These are phyloP conservation scores for Chytriomyces sp. DNA, from an alignment of 192 early-diverging fungal species.

Conservation along the genomic window DNA sequence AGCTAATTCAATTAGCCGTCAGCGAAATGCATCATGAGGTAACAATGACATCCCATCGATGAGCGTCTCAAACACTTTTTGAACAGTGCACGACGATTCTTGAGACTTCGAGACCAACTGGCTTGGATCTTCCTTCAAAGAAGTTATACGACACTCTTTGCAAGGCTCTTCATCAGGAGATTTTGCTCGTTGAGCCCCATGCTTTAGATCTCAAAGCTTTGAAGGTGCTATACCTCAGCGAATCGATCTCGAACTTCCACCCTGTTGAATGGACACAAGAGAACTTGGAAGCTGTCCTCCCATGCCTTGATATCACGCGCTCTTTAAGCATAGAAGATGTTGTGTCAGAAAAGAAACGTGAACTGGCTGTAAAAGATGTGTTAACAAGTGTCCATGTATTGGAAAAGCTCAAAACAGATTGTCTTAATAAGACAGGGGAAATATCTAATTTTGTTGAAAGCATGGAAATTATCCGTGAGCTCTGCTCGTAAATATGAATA, in stretches of 20 bases:
- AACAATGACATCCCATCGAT: background rate
- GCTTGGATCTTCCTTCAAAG: background rate
- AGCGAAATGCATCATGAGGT: background rate
- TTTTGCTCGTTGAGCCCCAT: background rate
- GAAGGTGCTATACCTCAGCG: background rate
- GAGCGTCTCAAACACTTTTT: background rate
- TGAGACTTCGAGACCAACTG: background rate
- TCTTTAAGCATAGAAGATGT: background rate
- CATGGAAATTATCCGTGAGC: slow-evolving; percentile 7
- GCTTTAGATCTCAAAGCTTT: background rate
- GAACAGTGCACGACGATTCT: background rate
- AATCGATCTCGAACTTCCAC: background rate
- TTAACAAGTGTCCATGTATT: background rate
- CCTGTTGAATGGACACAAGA: slow-evolving; percentile 13
- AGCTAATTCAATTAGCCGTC: background rate
- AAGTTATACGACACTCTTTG: background rate
- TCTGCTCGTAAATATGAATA: background rate
- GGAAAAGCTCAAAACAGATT: background rate
- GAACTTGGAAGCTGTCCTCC: background rate
- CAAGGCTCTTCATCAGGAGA: slow-evolving; percentile 1
- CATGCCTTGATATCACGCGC: background rate
- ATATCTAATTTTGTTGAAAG: slow-evolving; percentile 2
- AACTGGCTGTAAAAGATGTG: background rate
- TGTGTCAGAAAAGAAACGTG: slow-evolving; percentile 10
- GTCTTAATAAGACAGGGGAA: background rate